Evolutionary conservation across 495 filamentous ascomycete genomes (phyloP), one percentile per base, ranked within the genome.

Genomic region (Hyaloscypha variabilis): DNA sequence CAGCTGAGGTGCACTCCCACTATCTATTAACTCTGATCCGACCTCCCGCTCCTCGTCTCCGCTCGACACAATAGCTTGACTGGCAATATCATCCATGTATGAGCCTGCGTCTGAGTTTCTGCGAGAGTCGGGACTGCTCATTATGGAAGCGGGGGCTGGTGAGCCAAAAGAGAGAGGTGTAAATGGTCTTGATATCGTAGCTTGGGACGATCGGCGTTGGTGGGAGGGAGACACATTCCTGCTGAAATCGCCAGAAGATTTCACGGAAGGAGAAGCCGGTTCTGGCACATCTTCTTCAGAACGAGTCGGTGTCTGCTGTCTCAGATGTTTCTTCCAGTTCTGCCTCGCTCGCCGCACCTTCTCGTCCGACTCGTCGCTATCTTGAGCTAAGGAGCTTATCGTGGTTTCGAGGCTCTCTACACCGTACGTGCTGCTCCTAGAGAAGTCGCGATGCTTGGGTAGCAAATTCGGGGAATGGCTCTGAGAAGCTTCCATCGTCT

Each of bases 1-100:
- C 19, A 99, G 84, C 75, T 98, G 94, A 31, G 94, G 92, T 21
- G 85, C 86, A 68, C 83, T 88, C 61, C 81, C 80, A 71, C 81
- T 81, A 70, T 81, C 78, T 72, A 81, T 79, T 66, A 67, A 73
- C 34, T 73, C 67, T 49, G 68, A 69, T 21, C 34, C 63, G n/a
- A 63, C 29, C 2, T 72, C 75, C n/a, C 73, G 75, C 5, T 80
- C 76, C n/a, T 78, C 79, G 14, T 86, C 81, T 2, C 82, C 82
- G 19, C 77, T 80, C n/a, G 71, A 67, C 2, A 56, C 70, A 71
- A 83, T 73, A 13, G 79, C 78, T 64, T 83, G 81, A 70, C 80
- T 86, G 24, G 75, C 72, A 2, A 74, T 69, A 63, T 87, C 85
- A 54, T 87, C 85, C 19, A 80, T 57, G 23, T 79, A 68, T 17